Evolutionary conservation across 352 stramenopile species (phyloP).

Genomic region (Globisporangium ultimum): DNA sequence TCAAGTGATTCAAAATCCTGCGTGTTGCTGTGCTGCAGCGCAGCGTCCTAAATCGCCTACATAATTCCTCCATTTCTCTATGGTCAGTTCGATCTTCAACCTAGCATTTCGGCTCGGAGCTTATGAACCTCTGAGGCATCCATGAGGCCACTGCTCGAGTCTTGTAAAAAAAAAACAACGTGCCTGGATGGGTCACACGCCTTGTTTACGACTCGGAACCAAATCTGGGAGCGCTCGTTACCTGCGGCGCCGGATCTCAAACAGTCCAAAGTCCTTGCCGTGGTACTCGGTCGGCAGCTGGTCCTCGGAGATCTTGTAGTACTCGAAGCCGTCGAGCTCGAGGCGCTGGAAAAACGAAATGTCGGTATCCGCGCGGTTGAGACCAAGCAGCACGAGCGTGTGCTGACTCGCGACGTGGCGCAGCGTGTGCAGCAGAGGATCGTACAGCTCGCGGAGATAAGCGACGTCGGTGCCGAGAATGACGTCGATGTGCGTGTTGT

Average conservation of each 20-base stretch:
- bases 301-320: constrained; percentile 78
- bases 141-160: too few relatives aligned
- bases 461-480: constrained; percentile 82
- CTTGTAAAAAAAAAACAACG: too few relatives aligned
- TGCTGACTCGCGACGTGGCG: constrained; percentile 27
- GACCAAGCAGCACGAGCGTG: constrained; percentile 66
- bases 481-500: constrained; percentile 41
- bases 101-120: too few relatives aligned
- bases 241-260: constrained; percentile 49
- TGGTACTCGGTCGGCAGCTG: constrained; percentile 49
- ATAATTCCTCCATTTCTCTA: too few relatives aligned
- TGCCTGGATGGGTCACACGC: too few relatives aligned
- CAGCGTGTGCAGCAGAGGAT: constrained; percentile 66
- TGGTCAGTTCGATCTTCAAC: too few relatives aligned
- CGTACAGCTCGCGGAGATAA: constrained; percentile 74
- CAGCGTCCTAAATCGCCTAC: too few relatives aligned
- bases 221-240: neutral
- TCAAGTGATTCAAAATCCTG: too few relatives aligned
- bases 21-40: too few relatives aligned
- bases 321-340: constrained; percentile 66
- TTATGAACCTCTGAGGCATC: too few relatives aligned
- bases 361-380: constrained; percentile 70
- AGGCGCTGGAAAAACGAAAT: constrained; percentile 68
- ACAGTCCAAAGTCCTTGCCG: constrained; percentile 79
- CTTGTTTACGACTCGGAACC: neutral